Base-by-base conservation (phyloP, 768 basidiomycete species). In the Boletus tylopilopsis region DNA sequence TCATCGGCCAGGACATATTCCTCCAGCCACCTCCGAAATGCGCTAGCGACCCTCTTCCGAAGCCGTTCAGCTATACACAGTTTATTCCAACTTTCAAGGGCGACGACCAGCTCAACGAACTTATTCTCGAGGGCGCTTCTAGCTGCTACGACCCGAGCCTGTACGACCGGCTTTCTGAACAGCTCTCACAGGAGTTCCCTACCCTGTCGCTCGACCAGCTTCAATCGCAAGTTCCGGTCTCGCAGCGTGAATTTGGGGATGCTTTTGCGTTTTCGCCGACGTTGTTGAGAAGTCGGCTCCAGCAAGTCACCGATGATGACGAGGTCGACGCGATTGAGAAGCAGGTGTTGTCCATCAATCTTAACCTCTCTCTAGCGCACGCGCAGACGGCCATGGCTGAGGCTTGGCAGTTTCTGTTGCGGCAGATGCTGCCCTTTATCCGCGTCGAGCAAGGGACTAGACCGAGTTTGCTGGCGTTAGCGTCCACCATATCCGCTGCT, bases 361-460 rank as follows among this genome's bases (percentile, higher is more conserved):
- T 93, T 56, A 94, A 94, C 62, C 77, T 94, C 41, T 94, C 92
- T 1, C 71, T 96, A 33, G 74, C 88, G 19, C 87, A 95, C 58
- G 77, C 88, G 1, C 89, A 94, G 64, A 80, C 79, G 2, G 71
- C 81, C 2, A 73, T 92, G 38, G 79, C 86, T 0, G 81, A 88
- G 49, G 79, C 91, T 4, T 95, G 90, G 90, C 82, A 84, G 43
- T 73, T 76, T 38, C 67, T 95, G 37, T 72, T 93, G 36, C 77
- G 80, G 35, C 80, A 82, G 59, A 71, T 80, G 4, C 70, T 80
- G 10, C 79, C 83, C 0, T 85, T 83, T 64, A 67, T 90, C 22
- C 76, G 87, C 23, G 79, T 77, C 1, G 82, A 88, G 49, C 58
- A 64, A n/a, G 61, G 71, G 12, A 74, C 86, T 12, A 72, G 87